Evolutionary conservation across 257 asterid genomes (phyloP).

Genomic region (Osmanthus fragrans): DNA sequence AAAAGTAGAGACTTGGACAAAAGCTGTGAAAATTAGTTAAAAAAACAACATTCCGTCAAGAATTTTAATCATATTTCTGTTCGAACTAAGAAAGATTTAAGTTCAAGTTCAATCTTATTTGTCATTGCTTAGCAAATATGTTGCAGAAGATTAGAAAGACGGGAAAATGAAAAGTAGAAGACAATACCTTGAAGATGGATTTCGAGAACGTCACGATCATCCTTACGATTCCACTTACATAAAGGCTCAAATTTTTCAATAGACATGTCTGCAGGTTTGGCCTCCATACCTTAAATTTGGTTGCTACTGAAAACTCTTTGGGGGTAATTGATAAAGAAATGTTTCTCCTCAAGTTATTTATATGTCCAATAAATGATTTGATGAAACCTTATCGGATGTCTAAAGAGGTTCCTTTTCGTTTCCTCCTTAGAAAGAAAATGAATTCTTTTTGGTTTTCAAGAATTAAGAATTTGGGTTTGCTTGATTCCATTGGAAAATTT

Average conservation of each 20-base stretch:
- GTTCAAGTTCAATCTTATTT: not conserved
- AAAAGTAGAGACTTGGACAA: too few relatives aligned
- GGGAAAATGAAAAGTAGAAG: not conserved
- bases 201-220: constrained; percentile 50
- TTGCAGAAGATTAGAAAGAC: not conserved
- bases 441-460: constrained; percentile 33
- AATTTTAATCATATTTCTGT: not conserved
- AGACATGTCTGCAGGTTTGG: constrained; percentile 12
- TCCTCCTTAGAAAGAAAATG: constrained; percentile 33
- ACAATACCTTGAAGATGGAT: constrained; percentile 50
- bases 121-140: not conserved
- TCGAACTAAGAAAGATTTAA: too few relatives aligned
- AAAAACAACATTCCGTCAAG: too few relatives aligned
- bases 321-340: not conserved
- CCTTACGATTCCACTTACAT: constrained; percentile 63
- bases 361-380: not conserved
- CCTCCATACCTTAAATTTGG: constrained; percentile 30
- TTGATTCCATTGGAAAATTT: not conserved
- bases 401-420: constrained; percentile 39
- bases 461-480: constrained; percentile 3
- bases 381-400: constrained; percentile 23
- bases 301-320: constrained; percentile 3
- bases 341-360: constrained; percentile 2
- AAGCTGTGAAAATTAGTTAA: too few relatives aligned
- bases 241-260: constrained; percentile 61